A percentile compares a stretch with the other conserved stretches of the same genome.
Conservation (phyloP, 495 filamentous ascomycete species). For the Beverwykella pulmonaria region DNA sequence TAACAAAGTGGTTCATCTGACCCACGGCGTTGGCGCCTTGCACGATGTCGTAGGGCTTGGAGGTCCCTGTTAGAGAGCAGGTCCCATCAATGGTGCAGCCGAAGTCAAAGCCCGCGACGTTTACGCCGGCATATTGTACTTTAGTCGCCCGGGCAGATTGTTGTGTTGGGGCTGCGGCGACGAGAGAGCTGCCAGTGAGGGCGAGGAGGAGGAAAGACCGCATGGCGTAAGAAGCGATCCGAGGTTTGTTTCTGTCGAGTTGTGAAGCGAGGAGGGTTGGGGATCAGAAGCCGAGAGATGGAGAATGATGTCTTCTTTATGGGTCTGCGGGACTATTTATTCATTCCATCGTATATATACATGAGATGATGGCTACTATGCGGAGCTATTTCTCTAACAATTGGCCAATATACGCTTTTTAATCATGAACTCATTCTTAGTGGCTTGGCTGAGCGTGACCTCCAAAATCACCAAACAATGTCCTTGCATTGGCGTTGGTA, state of each 20-base stretch:
- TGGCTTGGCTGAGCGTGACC: not conserved
- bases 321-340: too few relatives aligned
- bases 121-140: constrained; percentile 47
- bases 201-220: not conserved
- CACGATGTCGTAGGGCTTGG: constrained; percentile 42
- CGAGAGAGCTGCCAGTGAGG: constrained; percentile 1
- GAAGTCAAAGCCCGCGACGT: constrained; percentile 55
- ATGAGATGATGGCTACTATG: too few relatives aligned
- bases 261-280: not conserved
- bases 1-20: constrained; percentile 62
- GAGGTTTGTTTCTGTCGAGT: not conserved
- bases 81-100: constrained; percentile 55
- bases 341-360: too few relatives aligned
- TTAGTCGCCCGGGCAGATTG: constrained; percentile 11
- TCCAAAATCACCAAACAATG: not conserved
- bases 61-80: constrained; percentile 40
- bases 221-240: not conserved
- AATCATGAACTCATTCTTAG: too few relatives aligned
- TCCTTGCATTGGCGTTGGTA: not conserved
- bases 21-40: constrained; percentile 39
- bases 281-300: too few relatives aligned
- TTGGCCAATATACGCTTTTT: too few relatives aligned
- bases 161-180: not conserved
- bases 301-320: too few relatives aligned
- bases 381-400: too few relatives aligned